Percentiles rank a stretch among this genome's conserved stretches.
Evolutionary conservation across 345 rosid species (phyloP).

Genomic region (Citrus mangshanensis): DNA sequence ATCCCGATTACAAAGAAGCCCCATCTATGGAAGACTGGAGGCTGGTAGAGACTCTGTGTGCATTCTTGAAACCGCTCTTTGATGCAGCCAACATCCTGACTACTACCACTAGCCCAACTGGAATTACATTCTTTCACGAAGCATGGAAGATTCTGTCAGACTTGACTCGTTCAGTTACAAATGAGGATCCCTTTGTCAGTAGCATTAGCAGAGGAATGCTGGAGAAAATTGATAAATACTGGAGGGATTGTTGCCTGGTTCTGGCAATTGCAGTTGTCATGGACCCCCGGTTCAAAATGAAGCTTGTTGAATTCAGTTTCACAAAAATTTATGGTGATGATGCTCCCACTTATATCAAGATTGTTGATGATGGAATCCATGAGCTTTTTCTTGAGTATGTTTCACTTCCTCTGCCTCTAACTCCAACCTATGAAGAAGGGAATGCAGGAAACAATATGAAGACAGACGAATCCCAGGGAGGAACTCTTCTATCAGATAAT

Average conservation of each 20-base stretch:
- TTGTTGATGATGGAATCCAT: conserved; percentile 74
- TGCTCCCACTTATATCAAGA: conserved; percentile 55
- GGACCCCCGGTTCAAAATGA: conserved; percentile 99
- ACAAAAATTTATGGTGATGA: conserved; percentile 79
- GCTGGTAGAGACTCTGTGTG: conserved; percentile 62
- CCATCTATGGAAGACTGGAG: conserved; percentile 78
- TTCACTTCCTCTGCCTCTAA: conserved; percentile 66
- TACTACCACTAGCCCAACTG: conserved; percentile 44
- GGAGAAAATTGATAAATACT: conserved; percentile 65
- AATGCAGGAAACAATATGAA: conserved; percentile 24
- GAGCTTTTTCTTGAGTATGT: conserved; percentile 80
- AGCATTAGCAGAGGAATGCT: conserved; percentile 54
- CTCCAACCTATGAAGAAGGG: conserved; percentile 60
- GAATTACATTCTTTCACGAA: conserved; percentile 71
- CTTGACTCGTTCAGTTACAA: conserved; percentile 45
- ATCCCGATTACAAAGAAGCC: conserved; percentile 71
- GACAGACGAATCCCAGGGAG: conserved; percentile 41
- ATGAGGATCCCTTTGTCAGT: conserved; percentile 59
- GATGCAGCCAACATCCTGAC: conserved; percentile 66
- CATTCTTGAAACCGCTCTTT: conserved; percentile 65
- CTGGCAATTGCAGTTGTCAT: conserved; percentile 81
- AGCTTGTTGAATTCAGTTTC: conserved; percentile 94
- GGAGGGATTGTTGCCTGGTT: conserved; percentile 82
- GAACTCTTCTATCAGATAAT: conserved; percentile 43
- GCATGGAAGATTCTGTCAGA: conserved; percentile 85